Percentiles rank a stretch among this genome's conserved stretches.
Conservation (phyloP, 495 filamentous ascomycete genomes). For the Penicillium salamii region DNA sequence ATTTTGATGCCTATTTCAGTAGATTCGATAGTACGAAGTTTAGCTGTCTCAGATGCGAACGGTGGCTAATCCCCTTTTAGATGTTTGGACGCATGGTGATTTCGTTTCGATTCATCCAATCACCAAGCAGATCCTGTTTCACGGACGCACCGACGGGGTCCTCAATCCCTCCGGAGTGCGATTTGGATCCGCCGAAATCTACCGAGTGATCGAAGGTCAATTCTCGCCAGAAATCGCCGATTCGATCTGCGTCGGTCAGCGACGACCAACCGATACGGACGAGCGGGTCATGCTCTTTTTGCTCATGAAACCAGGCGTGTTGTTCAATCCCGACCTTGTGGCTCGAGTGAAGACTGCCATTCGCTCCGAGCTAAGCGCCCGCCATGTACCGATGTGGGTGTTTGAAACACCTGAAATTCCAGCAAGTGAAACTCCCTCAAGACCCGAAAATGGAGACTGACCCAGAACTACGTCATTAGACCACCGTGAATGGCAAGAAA, state of each 20-base stretch:
- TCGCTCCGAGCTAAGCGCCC: slow-evolving; percentile 57
- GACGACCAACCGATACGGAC: slow-evolving; percentile 63
- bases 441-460: slow-evolving; percentile 3
- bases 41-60: too few relatives aligned
- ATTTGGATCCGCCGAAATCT: slow-evolving; percentile 78
- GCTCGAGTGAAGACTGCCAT: slow-evolving; percentile 61
- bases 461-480: slow-evolving; percentile 39
- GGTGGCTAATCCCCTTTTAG: slow-evolving; percentile 10
- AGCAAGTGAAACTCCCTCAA: slow-evolving; percentile 46
- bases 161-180: slow-evolving; percentile 76
- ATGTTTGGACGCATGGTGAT: slow-evolving; percentile 81
- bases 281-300: slow-evolving; percentile 76
- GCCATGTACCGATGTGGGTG: slow-evolving; percentile 75
- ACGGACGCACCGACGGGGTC: slow-evolving; percentile 74
- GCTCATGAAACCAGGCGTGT: slow-evolving; percentile 50
- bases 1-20: slow-evolving; percentile 69
- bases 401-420: slow-evolving; percentile 81
- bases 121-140: slow-evolving; percentile 63
- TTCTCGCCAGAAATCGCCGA: slow-evolving; percentile 62
- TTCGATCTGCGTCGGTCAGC: slow-evolving; percentile 72
- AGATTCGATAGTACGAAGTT: slow-evolving; percentile 57
- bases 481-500: slow-evolving; percentile 59
- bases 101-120: slow-evolving; percentile 68
- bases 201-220: slow-evolving; percentile 64
- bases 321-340: slow-evolving; percentile 56